These are phyloP conservation scores for Maudiozyma turicensis DNA, from an alignment of 805 yeast species.

Conservation along the genomic window DNA sequence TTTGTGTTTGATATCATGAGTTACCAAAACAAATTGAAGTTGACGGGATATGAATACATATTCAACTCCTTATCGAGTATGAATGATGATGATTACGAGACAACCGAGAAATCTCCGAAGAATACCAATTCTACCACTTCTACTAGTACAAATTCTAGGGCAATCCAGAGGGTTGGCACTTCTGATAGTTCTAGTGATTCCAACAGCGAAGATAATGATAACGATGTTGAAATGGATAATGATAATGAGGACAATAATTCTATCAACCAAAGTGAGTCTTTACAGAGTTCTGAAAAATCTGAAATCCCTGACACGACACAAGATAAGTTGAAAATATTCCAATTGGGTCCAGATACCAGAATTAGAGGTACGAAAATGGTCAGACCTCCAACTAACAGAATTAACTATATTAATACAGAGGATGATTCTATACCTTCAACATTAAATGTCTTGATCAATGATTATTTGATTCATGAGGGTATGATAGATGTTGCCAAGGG, in stretches of 20 bases:
- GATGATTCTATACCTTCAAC: slow-evolving; percentile 23
- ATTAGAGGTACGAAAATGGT: slow-evolving; percentile 7
- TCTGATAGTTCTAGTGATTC: slow-evolving; percentile 19
- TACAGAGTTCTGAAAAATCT: not conserved
- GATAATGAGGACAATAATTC: not conserved
- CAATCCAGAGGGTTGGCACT: not conserved
- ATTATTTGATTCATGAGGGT: slow-evolving; percentile 51
- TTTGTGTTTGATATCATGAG: slow-evolving; percentile 53
- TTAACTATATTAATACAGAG: slow-evolving; percentile 17
- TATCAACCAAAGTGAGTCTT: too few species aligned
- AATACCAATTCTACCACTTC: not conserved
- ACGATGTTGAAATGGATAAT: slow-evolving; percentile 4
- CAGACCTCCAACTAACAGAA: slow-evolving; percentile 15
- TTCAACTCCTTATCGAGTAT: slow-evolving; percentile 25
- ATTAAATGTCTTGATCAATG: slow-evolving; percentile 25
- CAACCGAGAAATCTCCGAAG: not conserved
- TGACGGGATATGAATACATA: slow-evolving; percentile 25
- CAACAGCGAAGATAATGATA: slow-evolving; percentile 8
- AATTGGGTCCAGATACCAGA: slow-evolving; percentile 16
- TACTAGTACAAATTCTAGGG: too few species aligned
- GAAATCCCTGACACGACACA: too few species aligned
- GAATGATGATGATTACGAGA: not conserved
- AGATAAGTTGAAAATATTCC: slow-evolving; percentile 1
- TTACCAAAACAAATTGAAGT: slow-evolving; percentile 41
- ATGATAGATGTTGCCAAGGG: slow-evolving; percentile 44